Evolutionary conservation across 768 basidiomycete genomes (phyloP), one percentile per base, ranked within the genome.

Genomic region (Trametes cubensis): DNA sequence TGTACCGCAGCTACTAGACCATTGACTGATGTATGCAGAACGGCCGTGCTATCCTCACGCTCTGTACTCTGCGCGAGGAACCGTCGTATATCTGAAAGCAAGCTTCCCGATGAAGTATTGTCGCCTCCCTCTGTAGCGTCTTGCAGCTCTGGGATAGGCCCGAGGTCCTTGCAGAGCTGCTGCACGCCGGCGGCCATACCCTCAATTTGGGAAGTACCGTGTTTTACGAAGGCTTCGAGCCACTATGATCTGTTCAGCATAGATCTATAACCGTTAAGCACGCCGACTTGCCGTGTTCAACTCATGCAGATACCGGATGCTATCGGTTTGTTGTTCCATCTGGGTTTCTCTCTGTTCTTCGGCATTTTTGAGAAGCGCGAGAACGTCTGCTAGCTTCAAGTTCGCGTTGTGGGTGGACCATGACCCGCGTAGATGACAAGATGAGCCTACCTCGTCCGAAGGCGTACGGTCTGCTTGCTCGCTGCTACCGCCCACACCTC

Each of bases 221-320:
- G 85, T 42, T 85, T 85, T 41, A 93, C 90, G 71, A 94, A 93
- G 3, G 85, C 77, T 66, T 94, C 93, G 44, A 95, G 81, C 93
- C 93, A 95, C 85, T 90, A 38, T 50, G 67, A 66, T 45, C 67
- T 68, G 34, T 60, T 17, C 13, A 60, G 47, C 34, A 15, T 28
- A n/a, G 1, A 41, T 18, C 20, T 11, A 2, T 21, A 7, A 21
- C 15, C n/a, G 20, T 6, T 7, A 26, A 28, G 13, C 2, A 38
- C 21, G 46, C 25, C 52, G 26, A 72, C 83, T 61, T 62, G 88
- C 90, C 59, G 78, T 77, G 69, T 92, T 92, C 40, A 92, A 79
- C 69, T 92, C 89, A 64, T 89, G 88, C 38, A 93, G 80, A 71
- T 92, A 92, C 21, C 90, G 83, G 62, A 87, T 85, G 62, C 83